Evolutionary conservation across 2,329 filamentous ascomycete species (phyloP).

Genomic region (Sarocladiaceae sp.): DNA sequence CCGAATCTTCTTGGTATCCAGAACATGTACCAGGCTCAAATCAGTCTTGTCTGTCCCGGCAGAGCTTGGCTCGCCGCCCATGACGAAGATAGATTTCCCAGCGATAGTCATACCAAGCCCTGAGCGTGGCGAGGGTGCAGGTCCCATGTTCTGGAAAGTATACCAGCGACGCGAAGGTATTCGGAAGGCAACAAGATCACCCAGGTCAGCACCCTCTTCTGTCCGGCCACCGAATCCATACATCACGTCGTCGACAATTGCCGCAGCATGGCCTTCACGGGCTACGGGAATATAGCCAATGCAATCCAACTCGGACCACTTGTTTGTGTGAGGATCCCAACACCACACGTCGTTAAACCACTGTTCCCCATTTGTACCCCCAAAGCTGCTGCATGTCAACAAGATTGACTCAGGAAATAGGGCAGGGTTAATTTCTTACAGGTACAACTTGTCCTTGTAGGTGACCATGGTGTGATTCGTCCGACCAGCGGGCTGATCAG

Average conservation of each 20-base stretch:
- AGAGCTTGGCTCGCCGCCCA: constrained; percentile 91
- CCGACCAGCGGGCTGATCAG: constrained; percentile 68
- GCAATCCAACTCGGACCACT: constrained; percentile 86
- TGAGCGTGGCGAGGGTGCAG: constrained; percentile 85
- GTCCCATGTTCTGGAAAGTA: constrained; percentile 99
- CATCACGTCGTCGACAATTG: constrained; percentile 96
- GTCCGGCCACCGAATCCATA: constrained; percentile 97
- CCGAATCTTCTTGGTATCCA: constrained; percentile 93
- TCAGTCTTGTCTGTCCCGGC: constrained; percentile 75
- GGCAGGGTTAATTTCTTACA: constrained; percentile 55
- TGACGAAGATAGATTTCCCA: constrained; percentile 84
- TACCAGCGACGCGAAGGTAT: constrained; percentile 87
- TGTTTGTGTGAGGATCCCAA: constrained; percentile 77
- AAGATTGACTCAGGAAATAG: no score
- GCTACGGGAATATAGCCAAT: constrained; percentile 95
- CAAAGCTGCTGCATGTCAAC: constrained; percentile 57
- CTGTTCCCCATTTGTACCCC: constrained; percentile 87
- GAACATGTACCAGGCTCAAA: constrained; percentile 79
- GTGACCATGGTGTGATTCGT: constrained; percentile 93
- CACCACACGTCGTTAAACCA: constrained; percentile 99
- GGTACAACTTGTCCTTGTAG: constrained; percentile 86
- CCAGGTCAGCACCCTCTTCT: constrained; percentile 85
- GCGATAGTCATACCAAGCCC: constrained; percentile 97
- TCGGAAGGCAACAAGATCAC: constrained; percentile 77
- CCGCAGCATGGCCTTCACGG: constrained; percentile 88